Evolutionary conservation across 108 stramenopile genomes (phyloP).

Genomic region (Poteriospumella lacustris): DNA sequence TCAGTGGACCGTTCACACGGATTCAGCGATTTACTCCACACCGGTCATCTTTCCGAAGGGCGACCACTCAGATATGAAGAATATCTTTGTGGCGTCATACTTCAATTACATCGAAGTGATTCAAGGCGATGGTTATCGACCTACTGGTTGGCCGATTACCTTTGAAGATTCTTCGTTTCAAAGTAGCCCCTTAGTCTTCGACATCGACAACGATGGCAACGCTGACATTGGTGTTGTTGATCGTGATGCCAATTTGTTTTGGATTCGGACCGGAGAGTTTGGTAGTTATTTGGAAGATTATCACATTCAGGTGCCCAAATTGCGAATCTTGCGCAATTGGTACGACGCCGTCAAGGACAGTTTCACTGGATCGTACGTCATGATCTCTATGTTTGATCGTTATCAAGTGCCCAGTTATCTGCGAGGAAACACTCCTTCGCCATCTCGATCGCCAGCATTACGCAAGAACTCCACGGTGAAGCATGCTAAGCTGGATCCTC

Average conservation of each 20-base stretch:
- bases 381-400: conserved; percentile 19
- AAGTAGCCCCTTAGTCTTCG: conserved; percentile 6
- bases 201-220: conserved; percentile 13
- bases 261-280: background rate
- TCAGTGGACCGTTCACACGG: too few species aligned
- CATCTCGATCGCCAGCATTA: background rate
- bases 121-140: background rate
- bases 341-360: background rate
- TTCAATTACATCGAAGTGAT: conserved; percentile 8
- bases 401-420: too few species aligned
- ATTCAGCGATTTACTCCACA: background rate
- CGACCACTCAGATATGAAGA: background rate
- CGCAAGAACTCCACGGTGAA: background rate
- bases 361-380: background rate
- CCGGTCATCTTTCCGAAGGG: background rate
- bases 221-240: conserved; percentile 25
- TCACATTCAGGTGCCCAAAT: conserved; percentile 10
- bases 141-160: conserved; percentile 4
- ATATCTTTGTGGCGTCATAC: background rate
- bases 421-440: too few species aligned
- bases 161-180: background rate
- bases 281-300: conserved; percentile 24
- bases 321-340: conserved; percentile 14
- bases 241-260: conserved; percentile 22
- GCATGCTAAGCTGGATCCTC: too few species aligned